A percentile compares a stretch with the other conserved stretches of the same genome.
phyloP scores from a whole-genome alignment of 345 rosid genomes.

The Pelargonium nanum region DNA sequence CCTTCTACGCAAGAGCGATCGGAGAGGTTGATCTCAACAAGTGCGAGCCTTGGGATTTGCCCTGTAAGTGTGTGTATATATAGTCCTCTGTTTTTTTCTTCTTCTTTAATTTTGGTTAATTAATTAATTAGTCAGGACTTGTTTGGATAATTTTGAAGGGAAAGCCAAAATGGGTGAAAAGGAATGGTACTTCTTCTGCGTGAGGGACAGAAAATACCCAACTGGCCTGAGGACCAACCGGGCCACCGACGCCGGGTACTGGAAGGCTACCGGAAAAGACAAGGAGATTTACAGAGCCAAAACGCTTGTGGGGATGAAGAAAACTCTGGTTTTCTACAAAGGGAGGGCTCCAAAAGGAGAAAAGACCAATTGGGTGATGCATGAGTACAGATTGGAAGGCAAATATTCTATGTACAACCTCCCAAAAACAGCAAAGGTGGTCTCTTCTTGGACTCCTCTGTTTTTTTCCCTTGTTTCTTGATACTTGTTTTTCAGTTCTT shows the following conservation, averaged over 20 bases:
- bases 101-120: background rate
- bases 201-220: conserved; percentile 68
- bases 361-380: conserved; percentile 81
- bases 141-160: conserved; percentile 14
- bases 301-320: conserved; percentile 82
- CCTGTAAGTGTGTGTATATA: conserved; percentile 23
- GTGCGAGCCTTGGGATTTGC: conserved; percentile 67
- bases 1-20: conserved; percentile 37
- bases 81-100: background rate
- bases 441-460: background rate
- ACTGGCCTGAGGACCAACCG: conserved; percentile 64
- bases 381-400: conserved; percentile 75
- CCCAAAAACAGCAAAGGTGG: conserved; percentile 49
- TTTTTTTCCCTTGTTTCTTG: background rate
- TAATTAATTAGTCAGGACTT: background rate
- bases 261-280: conserved; percentile 74
- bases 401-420: conserved; percentile 41
- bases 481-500: background rate
- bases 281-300: conserved; percentile 38
- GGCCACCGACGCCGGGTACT: conserved; percentile 45
- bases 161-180: conserved; percentile 49
- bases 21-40: conserved; percentile 62
- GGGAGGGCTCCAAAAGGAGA: conserved; percentile 83
- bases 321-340: conserved; percentile 74
- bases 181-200: conserved; percentile 73